A percentile compares a stretch with the other conserved stretches of the same genome.
Evolutionary conservation across 441 rosid species (phyloP).

Genomic region (Erodium texanum): DNA sequence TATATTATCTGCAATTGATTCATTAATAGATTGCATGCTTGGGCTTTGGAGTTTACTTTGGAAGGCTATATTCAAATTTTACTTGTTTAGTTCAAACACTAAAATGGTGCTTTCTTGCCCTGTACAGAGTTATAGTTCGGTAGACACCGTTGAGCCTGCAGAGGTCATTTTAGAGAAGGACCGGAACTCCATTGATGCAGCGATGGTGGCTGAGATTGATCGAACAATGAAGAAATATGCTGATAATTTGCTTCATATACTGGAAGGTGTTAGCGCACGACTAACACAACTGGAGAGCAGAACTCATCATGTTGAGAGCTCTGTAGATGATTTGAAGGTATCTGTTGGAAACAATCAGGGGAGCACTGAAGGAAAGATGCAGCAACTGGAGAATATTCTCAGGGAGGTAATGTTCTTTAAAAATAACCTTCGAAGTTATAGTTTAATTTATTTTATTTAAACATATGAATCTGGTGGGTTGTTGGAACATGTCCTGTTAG

Average conservation of each 20-base stretch:
- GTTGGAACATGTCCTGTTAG: not conserved
- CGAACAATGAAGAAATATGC: slow-evolving; percentile 55
- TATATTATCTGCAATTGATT: slow-evolving; percentile 21
- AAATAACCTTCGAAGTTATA: not conserved
- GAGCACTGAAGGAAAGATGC: slow-evolving; percentile 69
- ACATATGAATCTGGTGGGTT: not conserved
- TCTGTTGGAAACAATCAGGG: slow-evolving; percentile 71
- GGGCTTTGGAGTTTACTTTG: slow-evolving; percentile 19
- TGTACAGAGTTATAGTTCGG: slow-evolving; percentile 52
- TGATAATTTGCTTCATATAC: slow-evolving; percentile 52
- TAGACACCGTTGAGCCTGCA: slow-evolving; percentile 54
- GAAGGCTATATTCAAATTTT: slow-evolving; percentile 23
- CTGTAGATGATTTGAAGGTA: slow-evolving; percentile 10
- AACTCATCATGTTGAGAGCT: not conserved
- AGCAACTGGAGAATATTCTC: slow-evolving; percentile 46
- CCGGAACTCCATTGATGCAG: slow-evolving; percentile 23
- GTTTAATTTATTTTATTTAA: slow-evolving; percentile 3
- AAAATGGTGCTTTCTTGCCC: not conserved
- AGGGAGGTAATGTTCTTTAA: slow-evolving; percentile 31
- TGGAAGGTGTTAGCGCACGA: slow-evolving; percentile 74
- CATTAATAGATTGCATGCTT: slow-evolving; percentile 4
- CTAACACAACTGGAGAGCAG: slow-evolving; percentile 64
- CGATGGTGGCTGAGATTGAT: slow-evolving; percentile 56
- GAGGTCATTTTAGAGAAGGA: slow-evolving; percentile 46
- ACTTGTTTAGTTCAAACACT: not conserved